Base-by-base conservation (phyloP, 352 stramenopile genomes). In the Phytophthora citricola region DNA sequence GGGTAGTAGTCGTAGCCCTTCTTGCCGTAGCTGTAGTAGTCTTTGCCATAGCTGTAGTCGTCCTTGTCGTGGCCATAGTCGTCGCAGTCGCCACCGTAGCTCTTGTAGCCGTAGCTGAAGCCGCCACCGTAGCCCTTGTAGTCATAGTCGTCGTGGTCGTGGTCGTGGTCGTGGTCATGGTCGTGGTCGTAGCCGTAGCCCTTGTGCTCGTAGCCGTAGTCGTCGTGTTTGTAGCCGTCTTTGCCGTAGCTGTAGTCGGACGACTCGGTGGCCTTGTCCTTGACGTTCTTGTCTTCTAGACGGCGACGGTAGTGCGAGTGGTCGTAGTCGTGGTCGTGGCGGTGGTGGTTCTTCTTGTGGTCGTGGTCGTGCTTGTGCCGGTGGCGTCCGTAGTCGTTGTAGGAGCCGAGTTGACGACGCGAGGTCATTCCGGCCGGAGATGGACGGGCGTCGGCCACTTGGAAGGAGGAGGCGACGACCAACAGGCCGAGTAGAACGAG, bases 321-420 rank as follows among this genome's bases (percentile, higher is more conserved):
- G 38, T 46, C 31, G 64, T 53, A 32, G 38, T 46, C 31, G 20
- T 74, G 53, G 49, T 60, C 54, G 36, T 70, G 40, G 40, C 32
- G 29, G 15, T 43, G 38, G 36, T 62, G 36, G 7, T 63, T 39
- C 38, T 56, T 58, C 14, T 39, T 20, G 34, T 45, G 22, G 3
- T 46, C 54, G 22, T 70, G 22, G 22, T 60, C 47, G 29, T 70
- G 22, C 10, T 66, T 44, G 31, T 58, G 29, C 12, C 11, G 53
- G 31, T 64, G 34, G 24, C 55, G 53, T 39, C 24, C 51, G 22
- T 73, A 46, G 45, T 67, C 38, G 15, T 71, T 59, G 38, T 71
- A 58, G 6, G 46, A 47, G 34, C 58, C 54, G n/a, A 69, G 44
- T 46, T 66, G 43, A 26, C 57, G 55, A 31, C 47, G 63, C 20